These are phyloP conservation scores for Phialophora tarda DNA, from an alignment of 2,329 filamentous ascomycete genomes.

Conservation along the genomic window DNA sequence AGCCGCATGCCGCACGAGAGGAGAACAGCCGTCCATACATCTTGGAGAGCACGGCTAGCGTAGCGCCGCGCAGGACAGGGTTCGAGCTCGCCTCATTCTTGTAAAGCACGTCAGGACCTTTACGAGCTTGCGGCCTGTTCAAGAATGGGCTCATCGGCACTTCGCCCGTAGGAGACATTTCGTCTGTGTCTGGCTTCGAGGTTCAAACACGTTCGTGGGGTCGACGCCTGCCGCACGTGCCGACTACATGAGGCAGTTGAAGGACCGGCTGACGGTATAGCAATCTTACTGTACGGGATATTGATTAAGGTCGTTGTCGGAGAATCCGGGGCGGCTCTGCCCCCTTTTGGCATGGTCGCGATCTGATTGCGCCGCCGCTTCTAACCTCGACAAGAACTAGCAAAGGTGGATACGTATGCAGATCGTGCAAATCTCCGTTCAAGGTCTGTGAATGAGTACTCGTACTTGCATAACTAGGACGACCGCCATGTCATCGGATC, in stretches of 20 bases:
- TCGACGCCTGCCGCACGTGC: not conserved
- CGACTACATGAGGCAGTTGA: not conserved
- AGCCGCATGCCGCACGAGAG: conserved; percentile 1
- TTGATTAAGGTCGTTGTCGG: not conserved
- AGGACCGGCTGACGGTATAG: not conserved
- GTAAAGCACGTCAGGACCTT: conserved; percentile 53
- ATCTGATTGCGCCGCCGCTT: too few relatives aligned
- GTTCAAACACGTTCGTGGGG: not conserved
- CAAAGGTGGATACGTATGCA: too few relatives aligned
- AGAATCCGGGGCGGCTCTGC: not conserved
- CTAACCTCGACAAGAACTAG: too few relatives aligned
- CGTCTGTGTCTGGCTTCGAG: not conserved
- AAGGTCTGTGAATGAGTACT: too few relatives aligned
- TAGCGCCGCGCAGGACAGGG: conserved; percentile 70
- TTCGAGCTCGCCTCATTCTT: conserved; percentile 64
- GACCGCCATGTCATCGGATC: too few relatives aligned
- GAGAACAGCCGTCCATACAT: conserved; percentile 55
- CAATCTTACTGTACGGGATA: not conserved
- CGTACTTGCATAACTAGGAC: too few relatives aligned
- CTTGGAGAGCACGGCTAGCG: conserved; percentile 66
- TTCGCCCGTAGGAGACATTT: conserved; percentile 28
- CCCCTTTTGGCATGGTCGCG: too few relatives aligned
- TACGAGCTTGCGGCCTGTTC: conserved; percentile 47
- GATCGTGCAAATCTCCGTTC: too few relatives aligned
- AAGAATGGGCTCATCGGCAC: conserved; percentile 41